Percentiles rank a stretch among this genome's conserved stretches.
phyloP scores from a whole-genome alignment of 345 rosid genomes.

The Salix exigua region DNA sequence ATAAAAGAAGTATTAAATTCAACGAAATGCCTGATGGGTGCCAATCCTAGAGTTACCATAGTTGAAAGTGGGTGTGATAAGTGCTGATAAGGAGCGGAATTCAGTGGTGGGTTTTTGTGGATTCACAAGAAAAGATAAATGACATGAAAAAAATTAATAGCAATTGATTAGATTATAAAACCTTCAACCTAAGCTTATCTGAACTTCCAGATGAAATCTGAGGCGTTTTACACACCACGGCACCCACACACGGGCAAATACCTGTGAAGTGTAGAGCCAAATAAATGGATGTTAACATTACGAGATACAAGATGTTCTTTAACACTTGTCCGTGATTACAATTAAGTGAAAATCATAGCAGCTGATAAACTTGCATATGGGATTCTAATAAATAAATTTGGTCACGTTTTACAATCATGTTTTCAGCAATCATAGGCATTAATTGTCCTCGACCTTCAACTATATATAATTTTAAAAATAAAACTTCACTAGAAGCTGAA shows the following conservation, averaged over 20 bases:
- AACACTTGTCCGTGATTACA: too few species aligned
- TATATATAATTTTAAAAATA: too few species aligned
- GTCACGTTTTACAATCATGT: neutral
- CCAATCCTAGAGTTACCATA: too few species aligned
- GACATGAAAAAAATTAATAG: neutral
- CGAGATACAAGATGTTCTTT: neutral
- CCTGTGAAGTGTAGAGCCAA: constrained; percentile 26
- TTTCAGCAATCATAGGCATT: neutral
- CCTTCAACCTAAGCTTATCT: constrained; percentile 36
- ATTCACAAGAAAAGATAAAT: constrained; percentile 9
- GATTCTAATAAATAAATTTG: neutral
- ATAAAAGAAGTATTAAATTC: neutral
- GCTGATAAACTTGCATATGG: too few species aligned
- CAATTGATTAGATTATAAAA: constrained; percentile 10
- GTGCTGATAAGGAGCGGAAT: neutral
- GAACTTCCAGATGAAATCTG: constrained; percentile 21
- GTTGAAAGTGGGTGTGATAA: too few species aligned
- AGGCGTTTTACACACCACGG: constrained; percentile 25
- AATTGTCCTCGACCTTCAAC: too few species aligned
- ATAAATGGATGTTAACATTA: neutral
- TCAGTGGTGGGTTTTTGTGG: neutral
- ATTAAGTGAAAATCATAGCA: too few species aligned
- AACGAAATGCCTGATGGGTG: too few species aligned
- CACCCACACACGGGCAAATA: constrained; percentile 17
- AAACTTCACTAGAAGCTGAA: neutral